Percentiles rank a stretch among this genome's conserved stretches.
These are phyloP conservation scores for Neofusicoccum umdonicola DNA, from an alignment of 2,329 filamentous ascomycete species.

Conservation along the genomic window DNA sequence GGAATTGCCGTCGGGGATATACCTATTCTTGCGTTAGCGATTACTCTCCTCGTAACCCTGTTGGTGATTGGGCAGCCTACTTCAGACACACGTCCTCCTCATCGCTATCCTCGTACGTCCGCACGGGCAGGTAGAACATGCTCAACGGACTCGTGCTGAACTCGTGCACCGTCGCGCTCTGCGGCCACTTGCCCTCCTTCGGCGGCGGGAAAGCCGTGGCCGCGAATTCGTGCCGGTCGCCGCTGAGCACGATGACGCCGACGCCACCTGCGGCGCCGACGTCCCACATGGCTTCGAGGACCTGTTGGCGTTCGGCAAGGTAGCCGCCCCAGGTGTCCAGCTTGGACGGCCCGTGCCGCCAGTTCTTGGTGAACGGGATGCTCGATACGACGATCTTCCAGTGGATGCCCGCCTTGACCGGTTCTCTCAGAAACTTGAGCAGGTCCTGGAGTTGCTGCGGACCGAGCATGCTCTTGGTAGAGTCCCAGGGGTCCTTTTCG, in stretches of 20 bases:
- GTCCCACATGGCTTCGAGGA: constrained; percentile 92
- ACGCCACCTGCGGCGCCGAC: constrained; percentile 67
- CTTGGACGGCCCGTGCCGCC: constrained; percentile 74
- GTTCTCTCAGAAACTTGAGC: constrained; percentile 69
- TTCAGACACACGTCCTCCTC: constrained; percentile 82
- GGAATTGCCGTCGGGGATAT: constrained; percentile 79
- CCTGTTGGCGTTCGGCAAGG: constrained; percentile 69
- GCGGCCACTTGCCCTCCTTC: constrained; percentile 57
- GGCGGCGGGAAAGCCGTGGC: constrained; percentile 72
- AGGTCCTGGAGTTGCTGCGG: constrained; percentile 74
- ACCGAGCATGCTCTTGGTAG: constrained; percentile 85
- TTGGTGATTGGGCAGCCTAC: constrained; percentile 50
- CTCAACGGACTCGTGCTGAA: constrained; percentile 88
- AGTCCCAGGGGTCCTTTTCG: constrained; percentile 56
- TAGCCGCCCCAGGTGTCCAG: constrained; percentile 92
- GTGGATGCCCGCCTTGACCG: constrained; percentile 72
- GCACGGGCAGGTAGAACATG: constrained; percentile 87
- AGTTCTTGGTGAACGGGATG: constrained; percentile 97
- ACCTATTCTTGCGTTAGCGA: constrained; percentile 45
- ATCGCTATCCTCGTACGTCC: constrained; percentile 69
- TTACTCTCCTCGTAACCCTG: not conserved
- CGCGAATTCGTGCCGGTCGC: constrained; percentile 95
- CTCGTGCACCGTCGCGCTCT: constrained; percentile 65
- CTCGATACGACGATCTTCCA: constrained; percentile 94
- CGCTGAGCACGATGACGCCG: constrained; percentile 80